Conservation (phyloP, 2,329 filamentous ascomycete species). For the Alternaria tenuissima region DNA sequence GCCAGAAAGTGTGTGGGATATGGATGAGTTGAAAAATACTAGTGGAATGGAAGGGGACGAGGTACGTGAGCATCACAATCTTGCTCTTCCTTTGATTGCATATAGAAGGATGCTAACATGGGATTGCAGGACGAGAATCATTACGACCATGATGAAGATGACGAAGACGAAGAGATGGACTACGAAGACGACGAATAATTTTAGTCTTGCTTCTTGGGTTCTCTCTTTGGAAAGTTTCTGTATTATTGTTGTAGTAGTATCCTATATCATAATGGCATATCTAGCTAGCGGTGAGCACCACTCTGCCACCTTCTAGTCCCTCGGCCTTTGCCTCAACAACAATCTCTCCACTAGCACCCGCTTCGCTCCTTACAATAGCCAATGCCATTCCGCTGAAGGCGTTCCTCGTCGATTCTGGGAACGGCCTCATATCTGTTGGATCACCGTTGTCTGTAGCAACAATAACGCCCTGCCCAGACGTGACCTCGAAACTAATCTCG, state of each 20-base stretch:
- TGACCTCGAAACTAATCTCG: slow-evolving; percentile 55
- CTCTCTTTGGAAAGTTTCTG: too few species aligned
- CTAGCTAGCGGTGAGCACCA: slow-evolving; percentile 15
- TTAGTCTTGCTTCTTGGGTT: neutral
- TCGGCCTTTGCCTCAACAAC: slow-evolving; percentile 19
- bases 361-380: slow-evolving; percentile 31
- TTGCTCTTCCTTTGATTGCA: slow-evolving; percentile 2
- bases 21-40: slow-evolving; percentile 54
- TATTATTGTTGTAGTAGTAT: too few species aligned
- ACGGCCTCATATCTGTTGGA: slow-evolving; percentile 35
- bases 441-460: slow-evolving; percentile 39
- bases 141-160: neutral
- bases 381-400: slow-evolving; percentile 38
- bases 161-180: neutral
- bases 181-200: neutral
- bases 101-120: neutral
- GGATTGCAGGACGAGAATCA: neutral
- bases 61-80: slow-evolving; percentile 1
- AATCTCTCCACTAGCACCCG: slow-evolving; percentile 20
- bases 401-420: slow-evolving; percentile 32
- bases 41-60: slow-evolving; percentile 13
- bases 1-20: slow-evolving; percentile 53
- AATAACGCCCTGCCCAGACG: slow-evolving; percentile 54
- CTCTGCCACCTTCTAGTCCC: slow-evolving; percentile 10
- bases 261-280: too few species aligned